Conservation (phyloP, 2,329 filamentous ascomycete genomes). For the Neoarthrinium moseri region DNA sequence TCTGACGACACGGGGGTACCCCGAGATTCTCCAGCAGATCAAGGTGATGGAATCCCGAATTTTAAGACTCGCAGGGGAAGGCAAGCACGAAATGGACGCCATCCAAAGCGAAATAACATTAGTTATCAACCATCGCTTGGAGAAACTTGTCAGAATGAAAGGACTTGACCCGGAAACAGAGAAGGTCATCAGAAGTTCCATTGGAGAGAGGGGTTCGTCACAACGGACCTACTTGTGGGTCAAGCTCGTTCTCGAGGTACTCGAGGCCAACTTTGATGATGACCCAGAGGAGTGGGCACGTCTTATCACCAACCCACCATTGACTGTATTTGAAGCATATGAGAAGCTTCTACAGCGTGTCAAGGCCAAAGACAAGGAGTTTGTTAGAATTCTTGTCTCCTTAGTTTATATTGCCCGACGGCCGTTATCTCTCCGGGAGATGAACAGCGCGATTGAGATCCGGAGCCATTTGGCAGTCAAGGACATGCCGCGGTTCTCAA, state of each 20-base stretch:
- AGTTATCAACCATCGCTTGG: slow-evolving; percentile 29
- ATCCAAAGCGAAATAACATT: slow-evolving; percentile 34
- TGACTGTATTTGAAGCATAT: slow-evolving; percentile 27
- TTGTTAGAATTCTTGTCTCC: slow-evolving; percentile 26
- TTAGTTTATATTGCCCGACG: slow-evolving; percentile 22
- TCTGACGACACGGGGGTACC: slow-evolving; percentile 34
- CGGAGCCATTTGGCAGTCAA: neutral
- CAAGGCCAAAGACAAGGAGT: slow-evolving; percentile 13
- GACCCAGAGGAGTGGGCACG: slow-evolving; percentile 15
- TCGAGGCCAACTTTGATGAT: slow-evolving; percentile 15
- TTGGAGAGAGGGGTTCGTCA: no score
- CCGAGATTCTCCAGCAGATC: slow-evolving; percentile 25
- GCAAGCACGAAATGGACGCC: slow-evolving; percentile 31
- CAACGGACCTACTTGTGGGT: slow-evolving; percentile 38
- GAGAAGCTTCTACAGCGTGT: slow-evolving; percentile 22
- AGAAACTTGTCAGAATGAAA: slow-evolving; percentile 15
- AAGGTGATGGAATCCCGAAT: neutral
- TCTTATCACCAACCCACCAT: slow-evolving; percentile 22
- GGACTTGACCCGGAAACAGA: slow-evolving; percentile 12
- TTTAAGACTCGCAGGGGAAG: slow-evolving; percentile 29
- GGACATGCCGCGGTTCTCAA: slow-evolving; percentile 16
- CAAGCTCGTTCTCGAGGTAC: slow-evolving; percentile 31
- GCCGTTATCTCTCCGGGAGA: slow-evolving; percentile 25
- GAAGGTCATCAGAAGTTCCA: slow-evolving; percentile 17
- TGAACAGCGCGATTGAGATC: slow-evolving; percentile 23